Conservation (phyloP, 2,329 filamentous ascomycete species). For the Ceratocystis smalleyi region DNA sequence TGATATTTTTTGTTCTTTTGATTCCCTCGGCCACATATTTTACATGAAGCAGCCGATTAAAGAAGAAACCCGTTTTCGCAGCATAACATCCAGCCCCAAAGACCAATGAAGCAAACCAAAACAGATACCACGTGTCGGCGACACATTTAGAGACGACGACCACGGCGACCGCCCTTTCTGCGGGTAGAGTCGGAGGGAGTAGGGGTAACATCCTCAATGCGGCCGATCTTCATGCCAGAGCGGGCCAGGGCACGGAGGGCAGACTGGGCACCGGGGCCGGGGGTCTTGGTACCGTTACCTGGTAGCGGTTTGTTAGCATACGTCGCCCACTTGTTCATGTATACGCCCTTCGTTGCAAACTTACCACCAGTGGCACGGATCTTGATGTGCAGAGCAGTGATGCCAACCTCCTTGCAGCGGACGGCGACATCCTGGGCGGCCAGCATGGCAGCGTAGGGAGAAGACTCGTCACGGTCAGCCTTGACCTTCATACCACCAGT, state of each 20-base stretch:
- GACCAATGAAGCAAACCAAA: conserved; percentile 17
- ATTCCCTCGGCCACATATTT: conserved; percentile 17
- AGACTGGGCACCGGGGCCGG: conserved; percentile 95
- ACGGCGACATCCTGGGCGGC: conserved; percentile 94
- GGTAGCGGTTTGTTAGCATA: conserved; percentile 10
- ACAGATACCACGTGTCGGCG: conserved; percentile 14
- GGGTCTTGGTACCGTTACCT: conserved; percentile 99
- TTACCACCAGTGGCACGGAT: conserved; percentile 96
- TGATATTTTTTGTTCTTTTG: conserved; percentile 18
- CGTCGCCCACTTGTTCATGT: neutral
- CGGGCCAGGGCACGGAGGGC: conserved; percentile 96
- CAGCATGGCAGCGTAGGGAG: conserved; percentile 99
- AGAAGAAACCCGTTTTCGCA: conserved; percentile 18
- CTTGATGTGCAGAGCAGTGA: conserved; percentile 98
- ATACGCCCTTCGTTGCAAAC: conserved; percentile 22
- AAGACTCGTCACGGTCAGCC: conserved; percentile 99
- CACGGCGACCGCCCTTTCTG: conserved; percentile 99
- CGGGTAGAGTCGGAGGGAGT: conserved; percentile 98
- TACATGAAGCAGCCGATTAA: conserved; percentile 16
- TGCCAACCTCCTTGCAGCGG: conserved; percentile 58
- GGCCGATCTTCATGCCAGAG: conserved; percentile 98
- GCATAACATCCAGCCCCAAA: conserved; percentile 15
- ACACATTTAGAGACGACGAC: conserved; percentile 85
- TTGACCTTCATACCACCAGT: conserved; percentile 99
- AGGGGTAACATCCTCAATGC: conserved; percentile 98